phyloP scores from a whole-genome alignment of 2,329 filamentous ascomycete genomes.

The Apiospora pterosperma region DNA sequence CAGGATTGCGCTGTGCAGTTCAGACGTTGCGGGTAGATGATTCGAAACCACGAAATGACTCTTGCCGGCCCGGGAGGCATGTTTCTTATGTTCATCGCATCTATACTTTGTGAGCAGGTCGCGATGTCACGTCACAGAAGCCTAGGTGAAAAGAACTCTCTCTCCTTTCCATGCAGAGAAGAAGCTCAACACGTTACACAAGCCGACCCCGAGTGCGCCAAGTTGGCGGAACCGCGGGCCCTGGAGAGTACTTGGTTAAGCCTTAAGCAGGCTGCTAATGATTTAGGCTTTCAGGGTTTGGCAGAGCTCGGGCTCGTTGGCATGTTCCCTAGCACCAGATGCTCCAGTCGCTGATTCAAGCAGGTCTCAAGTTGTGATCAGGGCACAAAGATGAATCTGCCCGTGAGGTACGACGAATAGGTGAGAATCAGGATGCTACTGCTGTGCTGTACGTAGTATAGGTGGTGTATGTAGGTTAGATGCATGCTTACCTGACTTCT shows the following conservation, averaged over 20 bases:
- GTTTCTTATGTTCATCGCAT: not conserved
- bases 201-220: not conserved
- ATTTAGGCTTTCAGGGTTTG: conserved; percentile 6
- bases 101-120: not conserved
- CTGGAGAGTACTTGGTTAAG: not conserved
- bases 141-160: not conserved
- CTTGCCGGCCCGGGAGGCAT: not conserved
- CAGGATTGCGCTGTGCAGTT: not conserved
- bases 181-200: not conserved
- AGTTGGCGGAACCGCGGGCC: not conserved
- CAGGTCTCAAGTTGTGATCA: conserved; percentile 4
- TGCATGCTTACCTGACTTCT: too few relatives aligned
- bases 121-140: not conserved
- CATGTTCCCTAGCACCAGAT: not conserved
- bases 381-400: not conserved
- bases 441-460: not conserved
- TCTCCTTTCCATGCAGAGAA: not conserved
- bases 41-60: not conserved
- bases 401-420: too few relatives aligned
- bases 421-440: not conserved
- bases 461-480: too few relatives aligned
- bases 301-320: conserved; percentile 1
- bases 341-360: conserved; percentile 4
- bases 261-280: not conserved
- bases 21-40: not conserved